phyloP scores from a whole-genome alignment of 2,329 filamentous ascomycete species.

The Xylariaceae sp. region DNA sequence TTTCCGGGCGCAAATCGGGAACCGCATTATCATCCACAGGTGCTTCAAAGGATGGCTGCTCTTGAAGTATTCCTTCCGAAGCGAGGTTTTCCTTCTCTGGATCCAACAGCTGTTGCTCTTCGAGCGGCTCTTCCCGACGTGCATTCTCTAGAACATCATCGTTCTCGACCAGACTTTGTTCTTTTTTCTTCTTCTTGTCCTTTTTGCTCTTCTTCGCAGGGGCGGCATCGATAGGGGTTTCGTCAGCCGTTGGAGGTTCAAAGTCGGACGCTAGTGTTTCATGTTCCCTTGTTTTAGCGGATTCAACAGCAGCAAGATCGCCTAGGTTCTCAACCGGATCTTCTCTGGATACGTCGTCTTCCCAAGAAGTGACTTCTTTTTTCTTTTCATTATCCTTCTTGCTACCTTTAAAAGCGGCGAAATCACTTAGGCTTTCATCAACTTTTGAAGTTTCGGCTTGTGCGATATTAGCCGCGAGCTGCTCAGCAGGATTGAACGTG shows the following conservation, averaged over 20 bases:
- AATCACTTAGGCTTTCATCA: not conserved
- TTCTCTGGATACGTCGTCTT: not conserved
- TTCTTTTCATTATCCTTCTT: constrained; percentile 34
- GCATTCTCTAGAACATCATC: constrained; percentile 1
- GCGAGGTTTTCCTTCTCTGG: too few species aligned
- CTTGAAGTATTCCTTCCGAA: not conserved
- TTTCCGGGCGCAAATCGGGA: too few species aligned
- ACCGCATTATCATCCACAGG: constrained; percentile 1
- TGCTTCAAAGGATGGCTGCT: constrained; percentile 1
- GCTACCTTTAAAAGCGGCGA: constrained; percentile 12
- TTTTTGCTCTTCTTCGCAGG: constrained; percentile 23
- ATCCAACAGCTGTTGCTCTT: too few species aligned
- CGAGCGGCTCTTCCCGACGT: not conserved
- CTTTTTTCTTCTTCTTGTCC: constrained; percentile 3
- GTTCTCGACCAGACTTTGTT: constrained; percentile 22
- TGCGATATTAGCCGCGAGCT: not conserved
- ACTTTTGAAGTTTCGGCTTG: constrained; percentile 13
- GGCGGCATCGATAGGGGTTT: constrained; percentile 7
- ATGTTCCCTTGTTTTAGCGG: not conserved
- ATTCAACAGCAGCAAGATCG: not conserved
- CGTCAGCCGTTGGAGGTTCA: too few species aligned
- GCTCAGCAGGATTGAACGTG: not conserved
- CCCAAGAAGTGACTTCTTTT: constrained; percentile 6
- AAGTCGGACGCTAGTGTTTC: not conserved
- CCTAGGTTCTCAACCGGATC: not conserved